Base-by-base conservation (phyloP, 148 eudicot genomes). In the Hydrangea macrophylla region DNA sequence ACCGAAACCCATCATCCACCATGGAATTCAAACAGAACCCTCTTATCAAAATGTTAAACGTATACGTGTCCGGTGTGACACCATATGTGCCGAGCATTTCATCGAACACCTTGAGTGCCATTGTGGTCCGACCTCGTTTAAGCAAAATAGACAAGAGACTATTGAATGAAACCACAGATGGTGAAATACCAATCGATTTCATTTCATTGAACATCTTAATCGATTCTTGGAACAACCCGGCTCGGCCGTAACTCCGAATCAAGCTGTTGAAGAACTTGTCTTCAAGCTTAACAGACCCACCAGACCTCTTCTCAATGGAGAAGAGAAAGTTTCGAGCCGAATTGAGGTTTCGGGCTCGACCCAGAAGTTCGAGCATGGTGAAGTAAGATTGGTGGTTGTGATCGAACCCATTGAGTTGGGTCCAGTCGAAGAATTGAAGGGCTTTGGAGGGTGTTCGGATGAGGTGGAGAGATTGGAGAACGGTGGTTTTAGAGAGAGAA, bases 41-140 rank as follows among this genome's bases (percentile, higher is more conserved):
- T 45, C 77, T 78, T 3, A 82, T 82, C 73, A 82, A 71, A n/a
- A 70, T 60, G 37, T 82, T 82, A 53, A 82, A 78, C 22, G 78
- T 82, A 50, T 57, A 78, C 54, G 54, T 65, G 67, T 82, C 80
- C 9, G 82, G 82, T 15, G 58, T 72, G 22, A 63, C 85, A 11
- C 85, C 85, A 60, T 33, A 78, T 7, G 80, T 79, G 67, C 24
- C 70, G 18, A 78, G 82, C 85, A 82, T 82, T 76, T 82, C 85
- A 66, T 82, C 82, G 65, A 37, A 82, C 78, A 82, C 35, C 13
- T 78, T 58, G 20, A 12, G 66, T 11, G 73, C 80, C 72, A 75
- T 78, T 0, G 73, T 80, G 13, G 60, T 60, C 42, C 82, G 68
- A 33, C 85, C 85, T 61, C 82, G 71, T 31, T 69, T 58, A 3